Base-by-base conservation (phyloP, 2,329 filamentous ascomycete genomes). In the Cadophora gregata region DNA sequence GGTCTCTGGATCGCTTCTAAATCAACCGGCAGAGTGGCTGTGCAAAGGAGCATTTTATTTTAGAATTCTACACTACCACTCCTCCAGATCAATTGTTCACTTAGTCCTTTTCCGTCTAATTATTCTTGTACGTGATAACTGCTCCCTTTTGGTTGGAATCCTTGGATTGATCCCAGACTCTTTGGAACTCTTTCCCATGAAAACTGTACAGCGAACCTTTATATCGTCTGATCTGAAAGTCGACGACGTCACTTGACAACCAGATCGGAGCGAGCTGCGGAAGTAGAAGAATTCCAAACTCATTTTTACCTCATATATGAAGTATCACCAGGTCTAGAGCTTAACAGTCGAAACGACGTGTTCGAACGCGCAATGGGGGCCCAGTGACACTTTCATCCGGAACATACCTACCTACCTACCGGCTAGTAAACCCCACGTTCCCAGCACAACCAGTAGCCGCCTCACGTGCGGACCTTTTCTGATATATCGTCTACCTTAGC, bases 21-120 rank as follows among this genome's bases (percentile, higher is more conserved):
- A 38, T 25, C 55, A 38, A 25, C 31, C 33, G 12, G 16, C n/a
- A 36, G 53, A 58, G 51, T 31, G 55, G 55, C 55, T 58, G 55
- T 58, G 55, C 55, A 58, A 42, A 36, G 14, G 33, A 42, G 21
- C 55, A 42, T 25, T 25, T 38, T 25, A 36, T 24, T 16, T 21
- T 56, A 47, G 42, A 47, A 5, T 47, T 47, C 38, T 8, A 47
- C 7, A 47, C 42, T 6, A 21, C 42, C 42, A 19, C 38, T 42
- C 38, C 38, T 2, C 38, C 38, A 42, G 38, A 42, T 42, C 38
- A 42, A 16, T 47, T 6, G 6, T 21, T 47, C 9, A 4, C 42
- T 21, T 47, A 21, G 42, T 47, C 19, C 7, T 47, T n/a, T 9
- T 6, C n/a, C 19, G 6, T 21, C 21, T 6, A 2, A 21, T 1